phyloP scores from a whole-genome alignment of 371 early-diverging fungal species.

The Chytridium lagenaria region DNA sequence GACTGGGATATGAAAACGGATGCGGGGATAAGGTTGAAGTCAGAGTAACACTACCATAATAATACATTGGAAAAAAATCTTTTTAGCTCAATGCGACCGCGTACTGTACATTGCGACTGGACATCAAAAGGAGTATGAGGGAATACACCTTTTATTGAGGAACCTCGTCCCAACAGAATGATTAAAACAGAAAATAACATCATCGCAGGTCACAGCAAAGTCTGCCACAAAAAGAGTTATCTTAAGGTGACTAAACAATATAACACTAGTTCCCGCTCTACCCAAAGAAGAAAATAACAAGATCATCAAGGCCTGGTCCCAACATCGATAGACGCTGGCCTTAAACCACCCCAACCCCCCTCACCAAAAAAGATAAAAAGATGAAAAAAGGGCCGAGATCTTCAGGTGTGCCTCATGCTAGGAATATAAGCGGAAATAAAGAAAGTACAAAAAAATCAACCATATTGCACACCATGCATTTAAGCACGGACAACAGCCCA shows the following conservation, averaged over 20 bases:
- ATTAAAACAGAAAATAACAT: no score
- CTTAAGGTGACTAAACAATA: no score
- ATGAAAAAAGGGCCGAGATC: background rate
- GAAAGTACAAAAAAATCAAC: background rate
- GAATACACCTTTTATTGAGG: no score
- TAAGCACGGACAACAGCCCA: slow-evolving; percentile 77
- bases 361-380: background rate
- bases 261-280: no score
- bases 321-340: background rate
- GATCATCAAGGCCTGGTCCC: background rate
- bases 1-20: background rate
- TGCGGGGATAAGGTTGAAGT: background rate
- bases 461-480: background rate
- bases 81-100: no score
- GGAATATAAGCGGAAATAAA: background rate
- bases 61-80: no score
- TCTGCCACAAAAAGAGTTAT: no score
- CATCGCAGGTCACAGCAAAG: no score
- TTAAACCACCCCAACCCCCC: background rate
- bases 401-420: background rate
- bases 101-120: no score
- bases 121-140: no score
- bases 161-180: no score
- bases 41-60: background rate
- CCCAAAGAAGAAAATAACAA: background rate